These are phyloP conservation scores for Benincasa hispida DNA, from an alignment of 306 rosid species.

Conservation along the genomic window DNA sequence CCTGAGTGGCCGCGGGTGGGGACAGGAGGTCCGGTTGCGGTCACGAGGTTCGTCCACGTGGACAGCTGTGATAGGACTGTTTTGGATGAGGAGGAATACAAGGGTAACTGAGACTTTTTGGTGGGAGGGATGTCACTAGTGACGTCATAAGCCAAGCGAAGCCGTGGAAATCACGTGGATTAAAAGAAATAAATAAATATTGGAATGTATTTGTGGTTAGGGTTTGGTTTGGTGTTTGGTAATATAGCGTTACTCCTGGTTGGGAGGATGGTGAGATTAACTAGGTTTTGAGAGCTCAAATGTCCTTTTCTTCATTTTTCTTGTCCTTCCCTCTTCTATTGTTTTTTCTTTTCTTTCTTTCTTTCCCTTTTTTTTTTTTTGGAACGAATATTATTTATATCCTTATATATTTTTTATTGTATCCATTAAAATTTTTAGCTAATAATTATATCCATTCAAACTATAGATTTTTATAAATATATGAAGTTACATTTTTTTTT, in stretches of 20 bases:
- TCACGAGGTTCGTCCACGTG: conserved; percentile 5
- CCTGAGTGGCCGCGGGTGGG: neutral
- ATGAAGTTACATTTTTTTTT: too few relatives aligned
- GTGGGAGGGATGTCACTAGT: neutral
- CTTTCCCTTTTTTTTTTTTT: too few relatives aligned
- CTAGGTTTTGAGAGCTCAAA: neutral
- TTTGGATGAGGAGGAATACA: conserved; percentile 8
- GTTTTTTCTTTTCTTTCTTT: neutral
- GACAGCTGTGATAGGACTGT: neutral
- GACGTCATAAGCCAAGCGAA: neutral
- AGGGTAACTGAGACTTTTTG: neutral
- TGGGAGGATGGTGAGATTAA: neutral
- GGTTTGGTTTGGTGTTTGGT: neutral
- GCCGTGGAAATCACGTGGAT: neutral
- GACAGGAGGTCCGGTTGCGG: neutral
- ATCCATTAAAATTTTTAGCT: too few relatives aligned
- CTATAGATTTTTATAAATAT: too few relatives aligned
- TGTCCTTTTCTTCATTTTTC: neutral
- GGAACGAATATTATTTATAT: too few relatives aligned
- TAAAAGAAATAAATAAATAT: neutral
- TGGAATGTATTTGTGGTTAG: conserved; percentile 5
- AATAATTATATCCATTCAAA: too few relatives aligned
- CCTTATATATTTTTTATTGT: too few relatives aligned
- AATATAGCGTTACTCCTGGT: neutral
- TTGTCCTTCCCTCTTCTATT: too few relatives aligned